Evolutionary conservation across 176 grass and related monocot genomes (phyloP).

Genomic region (Chloris gayana): DNA sequence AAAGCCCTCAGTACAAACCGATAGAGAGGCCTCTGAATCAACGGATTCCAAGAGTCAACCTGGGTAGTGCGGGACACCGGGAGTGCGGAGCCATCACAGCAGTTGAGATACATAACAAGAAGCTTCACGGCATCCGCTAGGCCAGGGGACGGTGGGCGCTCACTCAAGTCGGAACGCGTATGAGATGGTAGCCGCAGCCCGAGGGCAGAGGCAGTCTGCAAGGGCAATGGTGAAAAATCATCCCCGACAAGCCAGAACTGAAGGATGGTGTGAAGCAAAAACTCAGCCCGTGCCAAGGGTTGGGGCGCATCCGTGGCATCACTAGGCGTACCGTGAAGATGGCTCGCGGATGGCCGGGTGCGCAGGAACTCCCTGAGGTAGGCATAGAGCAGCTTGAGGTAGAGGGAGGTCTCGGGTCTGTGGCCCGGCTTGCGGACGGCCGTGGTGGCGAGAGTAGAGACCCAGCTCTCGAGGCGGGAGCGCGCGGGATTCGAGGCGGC

Average conservation of each 20-base stretch:
- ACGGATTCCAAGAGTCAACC: slow-evolving; percentile 55
- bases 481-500: slow-evolving; percentile 19
- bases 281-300: slow-evolving; percentile 8
- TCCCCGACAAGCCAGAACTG: slow-evolving; percentile 94
- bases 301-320: background rate
- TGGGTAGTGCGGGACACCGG: slow-evolving; percentile 25
- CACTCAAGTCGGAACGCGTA: slow-evolving; percentile 29
- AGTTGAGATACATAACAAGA: slow-evolving; percentile 66
- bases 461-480: slow-evolving; percentile 67
- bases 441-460: slow-evolving; percentile 56
- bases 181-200: slow-evolving; percentile 28
- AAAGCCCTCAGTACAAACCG: slow-evolving; percentile 80
- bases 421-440: slow-evolving; percentile 39
- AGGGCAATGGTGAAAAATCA: slow-evolving; percentile 75
- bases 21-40: slow-evolving; percentile 81
- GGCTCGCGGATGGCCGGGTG: background rate
- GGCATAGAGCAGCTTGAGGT: slow-evolving; percentile 69
- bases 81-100: background rate
- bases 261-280: slow-evolving; percentile 59
- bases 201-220: slow-evolving; percentile 37
- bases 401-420: slow-evolving; percentile 59
- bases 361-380: slow-evolving; percentile 74
- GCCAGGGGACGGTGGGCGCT: slow-evolving; percentile 59
- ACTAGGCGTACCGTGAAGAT: slow-evolving; percentile 9
- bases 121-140: slow-evolving; percentile 68